phyloP scores from a whole-genome alignment of 306 rosid species.

The Cicer pinnatifidum region DNA sequence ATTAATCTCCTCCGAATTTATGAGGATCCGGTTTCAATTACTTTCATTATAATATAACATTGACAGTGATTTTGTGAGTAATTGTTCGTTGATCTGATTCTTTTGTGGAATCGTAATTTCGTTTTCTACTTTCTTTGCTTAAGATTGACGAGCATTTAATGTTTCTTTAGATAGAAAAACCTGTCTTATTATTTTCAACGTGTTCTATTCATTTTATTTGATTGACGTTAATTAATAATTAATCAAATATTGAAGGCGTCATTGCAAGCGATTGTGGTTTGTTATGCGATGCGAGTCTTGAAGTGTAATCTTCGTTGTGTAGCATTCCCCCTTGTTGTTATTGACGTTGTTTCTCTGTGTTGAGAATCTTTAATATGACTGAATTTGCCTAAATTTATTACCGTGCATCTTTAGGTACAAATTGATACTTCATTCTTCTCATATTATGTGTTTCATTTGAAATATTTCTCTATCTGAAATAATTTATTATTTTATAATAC shows the following conservation, averaged over 20 bases:
- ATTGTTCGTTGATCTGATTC: conserved; percentile 15
- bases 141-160: background rate
- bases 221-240: background rate
- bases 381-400: background rate
- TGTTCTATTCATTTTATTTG: background rate
- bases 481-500: no score
- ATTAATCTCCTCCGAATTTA: background rate
- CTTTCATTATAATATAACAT: background rate
- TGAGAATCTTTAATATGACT: background rate
- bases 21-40: background rate
- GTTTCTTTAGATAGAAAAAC: no score
- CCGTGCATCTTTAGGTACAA: conserved; percentile 3
- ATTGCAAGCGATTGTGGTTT: background rate
- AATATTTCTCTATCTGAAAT: no score
- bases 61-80: background rate
- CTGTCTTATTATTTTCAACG: background rate
- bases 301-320: conserved; percentile 9
- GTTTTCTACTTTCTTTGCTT: background rate
- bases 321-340: background rate
- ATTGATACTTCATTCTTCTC: no score
- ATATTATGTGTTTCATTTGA: no score
- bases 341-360: background rate
- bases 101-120: conserved; percentile 17
- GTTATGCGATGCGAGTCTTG: conserved; percentile 12
- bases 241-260: background rate